Evolutionary conservation across 225 moss, liverwort and hornwort species (phyloP).

Genomic region (Thuidium tamariscinum): DNA sequence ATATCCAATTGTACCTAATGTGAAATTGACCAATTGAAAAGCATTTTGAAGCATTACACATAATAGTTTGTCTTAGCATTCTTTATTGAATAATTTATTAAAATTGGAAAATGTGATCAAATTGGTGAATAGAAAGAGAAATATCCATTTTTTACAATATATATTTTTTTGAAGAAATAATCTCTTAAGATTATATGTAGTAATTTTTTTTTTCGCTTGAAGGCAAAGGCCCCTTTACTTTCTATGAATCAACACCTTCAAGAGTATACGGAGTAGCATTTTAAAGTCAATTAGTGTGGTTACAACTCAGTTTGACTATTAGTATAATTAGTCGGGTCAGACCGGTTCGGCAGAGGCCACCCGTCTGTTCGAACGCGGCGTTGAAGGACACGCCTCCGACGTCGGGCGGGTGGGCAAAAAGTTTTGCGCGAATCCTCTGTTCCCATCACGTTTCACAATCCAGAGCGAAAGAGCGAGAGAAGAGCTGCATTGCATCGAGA

Average conservation of each 20-base stretch:
- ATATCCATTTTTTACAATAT: neutral
- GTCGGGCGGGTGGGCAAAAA: neutral
- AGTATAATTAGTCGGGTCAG: neutral
- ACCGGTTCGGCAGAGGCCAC: neutral
- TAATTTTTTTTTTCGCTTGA: rapidly evolving
- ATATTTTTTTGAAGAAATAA: neutral
- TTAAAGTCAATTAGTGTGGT: neutral
- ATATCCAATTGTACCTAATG: rapidly evolving
- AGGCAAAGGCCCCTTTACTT: rapidly evolving
- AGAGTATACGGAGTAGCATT: neutral
- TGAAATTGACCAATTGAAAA: neutral
- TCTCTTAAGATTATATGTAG: rapidly evolving
- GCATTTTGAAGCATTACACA: rapidly evolving
- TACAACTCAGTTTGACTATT: neutral
- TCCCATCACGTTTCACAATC: neutral
- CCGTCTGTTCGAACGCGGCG: neutral
- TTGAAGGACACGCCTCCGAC: neutral
- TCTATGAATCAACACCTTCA: neutral
- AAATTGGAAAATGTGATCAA: neutral
- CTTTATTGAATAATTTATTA: no score
- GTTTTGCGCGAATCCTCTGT: neutral
- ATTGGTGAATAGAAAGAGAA: neutral
- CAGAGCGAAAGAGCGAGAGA: neutral
- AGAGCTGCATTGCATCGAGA: neutral
- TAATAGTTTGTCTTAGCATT: rapidly evolving